Evolutionary conservation across 2,329 filamentous ascomycete genomes (phyloP), one percentile per base, ranked within the genome.

Genomic region (Aspergillus sp.): DNA sequence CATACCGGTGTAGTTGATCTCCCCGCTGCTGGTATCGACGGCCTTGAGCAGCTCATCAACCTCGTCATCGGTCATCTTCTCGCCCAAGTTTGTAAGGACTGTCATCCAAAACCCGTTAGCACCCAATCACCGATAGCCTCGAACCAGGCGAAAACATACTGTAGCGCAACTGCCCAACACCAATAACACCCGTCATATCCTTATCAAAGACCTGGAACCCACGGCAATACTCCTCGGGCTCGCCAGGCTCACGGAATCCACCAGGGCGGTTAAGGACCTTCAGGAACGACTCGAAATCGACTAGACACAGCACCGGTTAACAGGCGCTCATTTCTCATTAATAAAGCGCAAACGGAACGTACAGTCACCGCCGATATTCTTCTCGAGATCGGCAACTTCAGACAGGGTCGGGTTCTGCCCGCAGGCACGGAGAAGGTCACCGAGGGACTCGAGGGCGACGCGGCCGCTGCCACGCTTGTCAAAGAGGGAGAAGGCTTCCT

Each of bases 161-260:
- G 80, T 99, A 99, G 79, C 96, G 90, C 76, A 99, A 85, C 80
- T 99, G 95, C 57, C 95, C 95, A 64, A 98, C 93, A 56, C 93
- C 95, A 74, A 99, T 98, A 78, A 93, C 97, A 52, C 95, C 95
- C 59, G 92, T 96, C 86, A 96, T 89, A 76, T 99, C 95, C 80
- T 99, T 99, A 80, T 99, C 95, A 70, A 99, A 99, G 53, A 99
- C 95, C 78, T 99, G 95, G 83, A 99, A 99, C 55, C 95, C 95
- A 62, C 93, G 90, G 78, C 93, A 96, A 80, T 99, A 99, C 77
- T 98, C 93, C 73, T 98, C 93, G 41, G 95, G 93, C 80, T 97
- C 93, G 74, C 95, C 95, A 2, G 95, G 93, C 71, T 98, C 95
- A 75, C 95, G 92, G 89, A 99, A 99, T 69, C 95, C 95, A 74